Evolutionary conservation across 495 filamentous ascomycete genomes (phyloP), one percentile per base, ranked within the genome.

Genomic region (Podospora appendiculata): DNA sequence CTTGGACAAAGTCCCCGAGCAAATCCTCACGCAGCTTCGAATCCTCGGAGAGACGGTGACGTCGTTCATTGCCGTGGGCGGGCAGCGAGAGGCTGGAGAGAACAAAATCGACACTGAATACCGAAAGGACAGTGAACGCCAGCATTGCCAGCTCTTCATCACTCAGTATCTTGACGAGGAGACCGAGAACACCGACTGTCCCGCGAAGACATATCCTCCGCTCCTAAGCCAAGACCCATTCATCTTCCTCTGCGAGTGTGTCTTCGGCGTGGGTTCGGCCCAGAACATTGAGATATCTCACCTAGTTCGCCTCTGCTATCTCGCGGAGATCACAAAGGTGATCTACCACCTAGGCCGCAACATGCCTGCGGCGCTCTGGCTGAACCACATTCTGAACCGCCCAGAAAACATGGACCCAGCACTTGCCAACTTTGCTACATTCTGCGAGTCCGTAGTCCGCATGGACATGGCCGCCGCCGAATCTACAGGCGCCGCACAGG

Each of bases 301-400:
- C 69, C 60, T 97, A 13, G 70, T 97, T 32, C 87, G 87, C 11
- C 78, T 96, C 51, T 97, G 93, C 72, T 96, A 95, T 62, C 76
- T 94, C 38, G 88, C 89, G 32, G 92, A 99, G 69, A 80, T 97
- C 41, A 83, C 90, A 41, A 93, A 95, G 69, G 86, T 89, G 4
- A 70, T 79, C 41, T 69, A 72, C 50, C 65, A 76, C 19, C 55
- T 85, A 25, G 75, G 71, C 6, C 66, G 76, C 48, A 75, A 72
- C 48, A 62, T 69, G 41, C 61, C 70, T 35, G 63, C 64, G 5
- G 57, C 59, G 13, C 64, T 54, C 18, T 72, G 72, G 58, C 59
- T 74, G 35, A 62, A 70, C 18, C 62, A 62, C 17, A 63, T 78
- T 18, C 17, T 34, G 34, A 64, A 58, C 48, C 59, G 65, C 19